Base-by-base conservation (phyloP, 352 stramenopile genomes). In the Phytophthora citrophthora region DNA sequence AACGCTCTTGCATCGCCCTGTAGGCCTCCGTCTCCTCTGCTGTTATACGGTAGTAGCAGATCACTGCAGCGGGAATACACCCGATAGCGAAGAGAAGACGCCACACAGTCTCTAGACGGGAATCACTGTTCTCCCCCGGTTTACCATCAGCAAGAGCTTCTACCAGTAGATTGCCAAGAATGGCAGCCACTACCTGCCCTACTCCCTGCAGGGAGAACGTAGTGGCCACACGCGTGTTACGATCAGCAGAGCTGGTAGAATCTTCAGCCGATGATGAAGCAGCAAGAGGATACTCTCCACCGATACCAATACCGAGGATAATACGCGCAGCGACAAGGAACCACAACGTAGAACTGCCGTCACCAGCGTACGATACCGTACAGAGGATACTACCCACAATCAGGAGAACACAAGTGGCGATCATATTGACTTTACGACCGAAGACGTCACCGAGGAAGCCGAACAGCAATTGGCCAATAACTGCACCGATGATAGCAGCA, bases 191-290 rank as follows among this genome's bases (percentile, higher is more conserved):
- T 7, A 91, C 39, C 5, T 63, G 72, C 4, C 83, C 80, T 9
- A 88, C 70, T 23, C 83, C 76, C 34, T 90, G 81, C 5, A 91
- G 64, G 8, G 77, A 90, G 50, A 91, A 91, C 5, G 72, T 86
- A 16, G 70, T 53, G 9, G 80, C 78, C 16, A 91, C 82, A 11
- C 67, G 60, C 3, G 53, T 40, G 64, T 90, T 91, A 12, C 82
- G 68, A 26, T 83, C 68, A 0, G 68, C 29, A 2, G 76, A 69
- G 32, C 47, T 65, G 0, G 64, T 84, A 12, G 78, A 62, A 23
- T 91, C 80, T 41, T 91, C 82, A 1, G 82, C 79, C 0, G 79
- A 79, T 0, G 82, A 73, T 3, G 61, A 69, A 4, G 81, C 79
- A 0, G 77, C 79, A 0, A 89, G 59, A 3, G 81, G 81, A 24